Evolutionary conservation across 805 yeast species (phyloP).

Genomic region (Myxozyma geophila): DNA sequence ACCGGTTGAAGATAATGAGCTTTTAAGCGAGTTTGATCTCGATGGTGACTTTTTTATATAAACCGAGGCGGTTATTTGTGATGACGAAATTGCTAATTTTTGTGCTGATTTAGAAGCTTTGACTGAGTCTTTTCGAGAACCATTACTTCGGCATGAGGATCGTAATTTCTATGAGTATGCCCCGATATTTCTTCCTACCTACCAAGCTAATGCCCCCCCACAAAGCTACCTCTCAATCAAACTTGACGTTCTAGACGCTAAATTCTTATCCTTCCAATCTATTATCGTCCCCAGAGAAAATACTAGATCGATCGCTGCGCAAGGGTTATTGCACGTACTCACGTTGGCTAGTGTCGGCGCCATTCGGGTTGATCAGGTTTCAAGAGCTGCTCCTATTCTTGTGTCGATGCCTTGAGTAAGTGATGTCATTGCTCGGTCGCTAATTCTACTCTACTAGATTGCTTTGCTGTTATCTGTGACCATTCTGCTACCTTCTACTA

Average conservation of each 20-base stretch:
- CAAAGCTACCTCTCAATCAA: constrained; percentile 21
- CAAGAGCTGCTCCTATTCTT: background rate
- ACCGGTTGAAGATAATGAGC: constrained; percentile 1
- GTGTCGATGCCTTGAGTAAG: background rate
- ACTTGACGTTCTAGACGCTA: constrained; percentile 3
- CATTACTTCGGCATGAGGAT: constrained; percentile 18
- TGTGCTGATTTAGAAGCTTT: background rate
- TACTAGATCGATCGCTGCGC: constrained; percentile 21
- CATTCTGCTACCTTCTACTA: background rate
- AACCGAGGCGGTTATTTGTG: background rate
- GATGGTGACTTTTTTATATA: background rate
- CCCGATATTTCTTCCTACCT: background rate
- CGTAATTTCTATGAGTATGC: constrained; percentile 33
- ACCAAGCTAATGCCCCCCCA: background rate
- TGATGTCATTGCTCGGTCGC: background rate
- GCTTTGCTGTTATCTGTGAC: background rate
- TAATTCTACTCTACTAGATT: background rate
- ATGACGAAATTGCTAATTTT: background rate
- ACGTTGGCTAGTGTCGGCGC: constrained; percentile 22
- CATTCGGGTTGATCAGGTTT: constrained; percentile 14
- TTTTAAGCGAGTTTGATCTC: background rate
- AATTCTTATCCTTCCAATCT: constrained; percentile 9
- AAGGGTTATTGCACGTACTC: constrained; percentile 24
- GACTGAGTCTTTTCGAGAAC: background rate
- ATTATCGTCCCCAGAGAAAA: constrained; percentile 16